Conservation (phyloP, 1,284 basidiomycete genomes). For the Heterobasidion parviporum region DNA sequence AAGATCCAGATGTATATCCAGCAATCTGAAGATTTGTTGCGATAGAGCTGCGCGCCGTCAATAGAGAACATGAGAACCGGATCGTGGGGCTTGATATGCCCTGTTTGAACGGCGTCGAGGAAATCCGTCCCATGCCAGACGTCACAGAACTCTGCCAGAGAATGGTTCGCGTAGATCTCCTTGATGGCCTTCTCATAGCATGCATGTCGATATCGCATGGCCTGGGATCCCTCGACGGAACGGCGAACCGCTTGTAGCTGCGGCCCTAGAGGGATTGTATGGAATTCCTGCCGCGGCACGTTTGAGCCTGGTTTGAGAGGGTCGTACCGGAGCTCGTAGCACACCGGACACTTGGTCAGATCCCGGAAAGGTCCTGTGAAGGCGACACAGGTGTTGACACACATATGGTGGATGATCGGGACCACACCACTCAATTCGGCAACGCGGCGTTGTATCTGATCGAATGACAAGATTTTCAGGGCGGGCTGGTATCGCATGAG, state of each 20-base stretch:
- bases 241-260: slow-evolving; percentile 17
- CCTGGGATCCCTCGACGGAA: slow-evolving; percentile 5
- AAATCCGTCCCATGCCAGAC: slow-evolving; percentile 4
- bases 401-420: slow-evolving; percentile 25
- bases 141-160: neutral
- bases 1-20: slow-evolving; percentile 18
- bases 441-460: slow-evolving; percentile 13
- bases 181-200: slow-evolving; percentile 1
- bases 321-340: slow-evolving; percentile 12
- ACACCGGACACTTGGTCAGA: slow-evolving; percentile 17
- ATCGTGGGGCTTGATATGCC: slow-evolving; percentile 3
- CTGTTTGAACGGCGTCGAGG: neutral
- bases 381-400: slow-evolving; percentile 23
- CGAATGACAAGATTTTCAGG: slow-evolving; percentile 14
- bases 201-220: slow-evolving; percentile 11
- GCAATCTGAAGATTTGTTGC: slow-evolving; percentile 13
- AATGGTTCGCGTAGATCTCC: neutral
- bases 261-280: slow-evolving; percentile 16
- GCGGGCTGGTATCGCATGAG: slow-evolving; percentile 8
- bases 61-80: slow-evolving; percentile 12
- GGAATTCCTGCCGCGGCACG: slow-evolving; percentile 7
- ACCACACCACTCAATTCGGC: slow-evolving; percentile 20
- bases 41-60: slow-evolving; percentile 16
- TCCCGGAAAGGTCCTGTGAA: slow-evolving; percentile 24
- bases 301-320: neutral